Conservation (phyloP, 805 yeast species). For the Grigorovia transvaalensis region DNA sequence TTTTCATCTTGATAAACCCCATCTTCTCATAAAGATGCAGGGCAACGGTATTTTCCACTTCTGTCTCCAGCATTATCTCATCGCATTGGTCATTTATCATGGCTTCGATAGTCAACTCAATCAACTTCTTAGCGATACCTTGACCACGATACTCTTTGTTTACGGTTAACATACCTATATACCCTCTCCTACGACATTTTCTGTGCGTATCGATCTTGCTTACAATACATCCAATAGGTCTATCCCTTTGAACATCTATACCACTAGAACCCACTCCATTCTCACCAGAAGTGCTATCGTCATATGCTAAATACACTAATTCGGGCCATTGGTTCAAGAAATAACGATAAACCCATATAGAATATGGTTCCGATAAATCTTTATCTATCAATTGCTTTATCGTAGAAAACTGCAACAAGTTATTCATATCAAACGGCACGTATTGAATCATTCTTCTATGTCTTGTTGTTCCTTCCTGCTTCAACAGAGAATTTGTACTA, state of each 20-base stretch:
- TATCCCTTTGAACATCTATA: constrained; percentile 7
- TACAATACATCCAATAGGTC: constrained; percentile 72
- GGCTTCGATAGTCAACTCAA: constrained; percentile 46
- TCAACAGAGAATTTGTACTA: too few relatives aligned
- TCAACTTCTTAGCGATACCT: constrained; percentile 74
- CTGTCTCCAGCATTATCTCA: constrained; percentile 90
- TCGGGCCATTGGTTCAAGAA: constrained; percentile 89
- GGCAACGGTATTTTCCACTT: constrained; percentile 68
- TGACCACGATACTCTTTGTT: constrained; percentile 57
- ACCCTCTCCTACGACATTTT: constrained; percentile 61
- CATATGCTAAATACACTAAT: constrained; percentile 56
- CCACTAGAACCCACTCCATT: constrained; percentile 1
- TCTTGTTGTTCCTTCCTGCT: too few relatives aligned
- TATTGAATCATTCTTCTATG: constrained; percentile 7
- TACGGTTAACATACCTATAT: constrained; percentile 93
- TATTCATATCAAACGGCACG: constrained; percentile 18
- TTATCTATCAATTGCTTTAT: constrained; percentile 50
- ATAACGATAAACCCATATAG: constrained; percentile 84
- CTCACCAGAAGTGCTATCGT: constrained; percentile 14
- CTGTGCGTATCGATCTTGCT: constrained; percentile 75
- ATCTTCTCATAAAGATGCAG: constrained; percentile 57
- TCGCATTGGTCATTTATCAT: constrained; percentile 65
- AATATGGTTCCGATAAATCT: constrained; percentile 88
- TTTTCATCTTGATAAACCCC: constrained; percentile 64
- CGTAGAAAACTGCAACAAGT: constrained; percentile 33